These are phyloP conservation scores for Cryphonectria nitschkei DNA, from an alignment of 2,329 filamentous ascomycete genomes.

Conservation along the genomic window DNA sequence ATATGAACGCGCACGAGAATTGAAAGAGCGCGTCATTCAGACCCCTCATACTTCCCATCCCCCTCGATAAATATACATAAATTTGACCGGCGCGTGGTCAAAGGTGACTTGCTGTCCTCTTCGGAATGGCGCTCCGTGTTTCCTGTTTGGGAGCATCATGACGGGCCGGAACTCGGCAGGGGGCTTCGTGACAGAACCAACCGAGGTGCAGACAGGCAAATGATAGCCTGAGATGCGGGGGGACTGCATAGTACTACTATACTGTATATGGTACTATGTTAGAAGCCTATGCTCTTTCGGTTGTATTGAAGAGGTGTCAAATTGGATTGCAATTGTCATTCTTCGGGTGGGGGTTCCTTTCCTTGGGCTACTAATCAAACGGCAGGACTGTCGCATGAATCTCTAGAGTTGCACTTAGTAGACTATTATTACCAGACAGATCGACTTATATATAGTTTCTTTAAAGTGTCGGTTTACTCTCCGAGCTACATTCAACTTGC, in stretches of 20 bases:
- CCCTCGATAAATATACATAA: not conserved
- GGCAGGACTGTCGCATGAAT: not conserved
- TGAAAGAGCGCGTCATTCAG: not conserved
- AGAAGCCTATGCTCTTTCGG: not conserved
- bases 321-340: not conserved
- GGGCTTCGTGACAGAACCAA: not conserved
- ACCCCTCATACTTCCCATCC: not conserved
- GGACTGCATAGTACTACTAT: not conserved
- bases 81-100: conserved; percentile 6
- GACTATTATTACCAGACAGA: not conserved
- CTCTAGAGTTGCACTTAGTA: not conserved
- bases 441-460: not conserved
- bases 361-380: not conserved
- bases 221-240: not conserved
- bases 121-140: conserved; percentile 38
- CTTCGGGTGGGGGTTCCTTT: not conserved
- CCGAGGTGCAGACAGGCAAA: not conserved
- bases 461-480: not conserved
- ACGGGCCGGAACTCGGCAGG: conserved; percentile 1
- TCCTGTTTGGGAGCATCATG: conserved; percentile 30
- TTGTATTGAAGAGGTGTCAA: not conserved
- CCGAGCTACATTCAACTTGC: not conserved
- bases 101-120: conserved; percentile 38
- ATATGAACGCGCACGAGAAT: not conserved
- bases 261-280: not conserved